Evolutionary conservation across 2,329 filamentous ascomycete genomes (phyloP).

Genomic region (Curvularia lunata): DNA sequence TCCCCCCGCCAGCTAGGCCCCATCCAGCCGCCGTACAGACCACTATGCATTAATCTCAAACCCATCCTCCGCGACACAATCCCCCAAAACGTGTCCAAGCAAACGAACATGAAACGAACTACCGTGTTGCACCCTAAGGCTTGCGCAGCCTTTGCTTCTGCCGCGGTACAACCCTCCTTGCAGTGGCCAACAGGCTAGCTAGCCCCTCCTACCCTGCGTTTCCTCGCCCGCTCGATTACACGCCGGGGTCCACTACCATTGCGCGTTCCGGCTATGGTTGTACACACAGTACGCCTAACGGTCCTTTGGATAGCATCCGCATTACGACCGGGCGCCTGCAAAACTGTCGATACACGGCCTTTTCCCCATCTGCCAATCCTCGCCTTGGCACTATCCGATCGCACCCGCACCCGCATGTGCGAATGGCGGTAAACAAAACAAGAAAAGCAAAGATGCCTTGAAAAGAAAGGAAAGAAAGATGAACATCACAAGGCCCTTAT

Average conservation of each 20-base stretch:
- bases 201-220: background rate
- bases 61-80: slow-evolving; percentile 12
- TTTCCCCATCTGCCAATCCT: background rate
- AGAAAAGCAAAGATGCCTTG: too few species aligned
- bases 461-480: background rate
- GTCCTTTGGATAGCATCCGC: background rate
- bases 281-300: background rate
- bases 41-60: slow-evolving; percentile 20
- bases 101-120: slow-evolving; percentile 19
- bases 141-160: slow-evolving; percentile 14
- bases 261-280: background rate
- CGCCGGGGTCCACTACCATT: background rate
- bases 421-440: background rate
- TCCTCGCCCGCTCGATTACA: background rate
- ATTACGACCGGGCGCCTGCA: background rate
- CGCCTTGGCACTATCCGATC: background rate
- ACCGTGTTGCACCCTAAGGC: slow-evolving; percentile 8
- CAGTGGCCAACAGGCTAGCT: background rate
- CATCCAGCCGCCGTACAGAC: slow-evolving; percentile 5
- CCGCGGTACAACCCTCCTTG: background rate
- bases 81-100: slow-evolving; percentile 1
- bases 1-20: slow-evolving; percentile 2
- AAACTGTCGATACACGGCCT: background rate
- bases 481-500: slow-evolving; percentile 1
- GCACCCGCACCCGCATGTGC: background rate